phyloP scores from a whole-genome alignment of 73 alveolate species.

The Paramecium biaurelia region DNA sequence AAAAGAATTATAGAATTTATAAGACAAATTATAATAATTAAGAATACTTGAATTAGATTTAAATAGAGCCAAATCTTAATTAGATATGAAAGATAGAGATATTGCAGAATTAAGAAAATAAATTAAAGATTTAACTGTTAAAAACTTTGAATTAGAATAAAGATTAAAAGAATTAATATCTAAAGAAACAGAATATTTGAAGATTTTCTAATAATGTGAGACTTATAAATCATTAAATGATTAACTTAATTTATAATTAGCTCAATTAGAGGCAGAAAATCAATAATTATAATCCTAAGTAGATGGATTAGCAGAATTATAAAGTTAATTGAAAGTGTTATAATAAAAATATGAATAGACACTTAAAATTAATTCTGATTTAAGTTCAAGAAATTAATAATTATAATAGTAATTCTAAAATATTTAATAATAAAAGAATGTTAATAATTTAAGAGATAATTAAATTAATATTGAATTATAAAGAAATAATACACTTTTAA shows the following conservation, averaged over 20 bases:
- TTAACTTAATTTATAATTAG: not conserved
- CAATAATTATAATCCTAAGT: not conserved
- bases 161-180: not conserved
- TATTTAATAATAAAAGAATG: not conserved
- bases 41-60: not conserved
- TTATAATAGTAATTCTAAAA: not conserved
- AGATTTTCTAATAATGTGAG: not conserved
- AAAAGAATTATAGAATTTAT: not conserved
- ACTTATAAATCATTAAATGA: not conserved
- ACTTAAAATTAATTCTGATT: not conserved
- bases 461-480: not conserved
- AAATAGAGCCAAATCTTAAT: not conserved
- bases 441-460: not conserved
- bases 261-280: not conserved
- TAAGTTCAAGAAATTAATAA: conserved; percentile 4
- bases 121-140: not conserved
- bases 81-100: not conserved
- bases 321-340: not conserved
- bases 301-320: not conserved
- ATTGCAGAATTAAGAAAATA: not conserved
- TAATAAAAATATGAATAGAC: not conserved
- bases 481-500: not conserved
- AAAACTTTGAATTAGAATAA: conserved; percentile 11
- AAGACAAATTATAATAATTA: not conserved
- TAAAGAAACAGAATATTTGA: not conserved